Evolutionary conservation across 768 basidiomycete species (phyloP), one percentile per base, ranked within the genome.

Genomic region (Dentipellis sp.): DNA sequence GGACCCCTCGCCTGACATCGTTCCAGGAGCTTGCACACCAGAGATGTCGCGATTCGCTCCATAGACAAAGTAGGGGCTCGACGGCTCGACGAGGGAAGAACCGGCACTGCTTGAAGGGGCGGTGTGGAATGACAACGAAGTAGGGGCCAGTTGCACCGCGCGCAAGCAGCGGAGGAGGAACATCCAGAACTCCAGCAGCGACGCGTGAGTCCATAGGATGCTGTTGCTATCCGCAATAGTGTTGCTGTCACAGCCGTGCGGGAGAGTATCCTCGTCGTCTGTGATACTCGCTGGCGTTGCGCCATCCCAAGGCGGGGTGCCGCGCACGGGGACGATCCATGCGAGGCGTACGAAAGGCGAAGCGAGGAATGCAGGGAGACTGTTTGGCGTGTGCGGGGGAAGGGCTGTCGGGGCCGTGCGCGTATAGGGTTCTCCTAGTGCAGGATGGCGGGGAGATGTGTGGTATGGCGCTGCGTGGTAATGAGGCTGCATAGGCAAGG

Each of bases 301-400:
- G 34, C 65, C 67, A 10, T 68, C 66, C 78, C 78, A 84, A 38
- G 79, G 80, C 42, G 77, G 60, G 23, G 57, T 64, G 14, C 83
- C 83, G 11, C 81, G 76, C 5, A 84, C 65, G 40, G 83, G 83
- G 38, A 84, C 72, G 14, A 83, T 62, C 83, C 83, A 84, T 8
- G 78, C 76, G 50, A 68, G 69, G 50, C 81, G 77, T 50, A 71
- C 61, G 60, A 72, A 74, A 23, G 62, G 56, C n/a, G 52, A 39
- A 17, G 38, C 7, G 38, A 53, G 52, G 4, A 40, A 8, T 1
- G 36, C 16, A 12, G 38, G 1, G 16, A 42, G n/a, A n/a, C 17
- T 12, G 19, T 38, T 12, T 3, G 14, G 8, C 14, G 38, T 42
- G 17, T 53, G 39, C 17, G 53, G 39, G 12, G 22, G 23, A 10